These are phyloP conservation scores for Quercus bicolor DNA, from an alignment of 306 rosid genomes.

Conservation along the genomic window DNA sequence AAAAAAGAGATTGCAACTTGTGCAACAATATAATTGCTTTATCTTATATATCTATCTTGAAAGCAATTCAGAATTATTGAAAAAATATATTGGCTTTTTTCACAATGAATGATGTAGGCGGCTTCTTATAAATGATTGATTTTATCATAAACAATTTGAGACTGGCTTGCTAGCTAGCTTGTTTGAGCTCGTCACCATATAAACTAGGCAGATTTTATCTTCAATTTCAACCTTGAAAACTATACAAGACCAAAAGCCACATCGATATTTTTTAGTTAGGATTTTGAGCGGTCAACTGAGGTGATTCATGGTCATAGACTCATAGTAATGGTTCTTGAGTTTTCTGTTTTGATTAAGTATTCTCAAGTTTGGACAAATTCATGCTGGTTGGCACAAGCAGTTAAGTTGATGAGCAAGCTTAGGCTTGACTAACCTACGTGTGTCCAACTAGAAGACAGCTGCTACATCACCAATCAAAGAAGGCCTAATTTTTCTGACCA, in stretches of 20 bases:
- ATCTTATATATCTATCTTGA: no score
- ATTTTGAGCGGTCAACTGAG: neutral
- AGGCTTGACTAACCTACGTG: neutral
- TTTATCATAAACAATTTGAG: no score
- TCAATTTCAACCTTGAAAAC: neutral
- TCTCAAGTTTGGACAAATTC: no score
- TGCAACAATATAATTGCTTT: no score
- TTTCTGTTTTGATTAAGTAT: neutral
- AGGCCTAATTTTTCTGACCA: neutral
- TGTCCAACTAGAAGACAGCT: no score
- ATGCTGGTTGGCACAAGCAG: neutral
- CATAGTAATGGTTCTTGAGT: neutral
- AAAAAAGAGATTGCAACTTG: no score
- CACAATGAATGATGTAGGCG: no score
- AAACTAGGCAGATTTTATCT: neutral
- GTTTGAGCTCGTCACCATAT: neutral
- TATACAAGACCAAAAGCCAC: neutral
- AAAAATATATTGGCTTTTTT: no score
- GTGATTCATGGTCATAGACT: no score
- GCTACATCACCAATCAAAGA: neutral
- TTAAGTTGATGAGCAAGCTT: neutral
- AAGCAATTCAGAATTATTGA: no score
- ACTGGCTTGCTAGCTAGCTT: neutral
- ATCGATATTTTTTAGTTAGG: neutral
- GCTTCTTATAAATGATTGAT: no score